Base-by-base conservation (phyloP, 2,329 filamentous ascomycete species). In the Pseudogymnoascus verrucosus region DNA sequence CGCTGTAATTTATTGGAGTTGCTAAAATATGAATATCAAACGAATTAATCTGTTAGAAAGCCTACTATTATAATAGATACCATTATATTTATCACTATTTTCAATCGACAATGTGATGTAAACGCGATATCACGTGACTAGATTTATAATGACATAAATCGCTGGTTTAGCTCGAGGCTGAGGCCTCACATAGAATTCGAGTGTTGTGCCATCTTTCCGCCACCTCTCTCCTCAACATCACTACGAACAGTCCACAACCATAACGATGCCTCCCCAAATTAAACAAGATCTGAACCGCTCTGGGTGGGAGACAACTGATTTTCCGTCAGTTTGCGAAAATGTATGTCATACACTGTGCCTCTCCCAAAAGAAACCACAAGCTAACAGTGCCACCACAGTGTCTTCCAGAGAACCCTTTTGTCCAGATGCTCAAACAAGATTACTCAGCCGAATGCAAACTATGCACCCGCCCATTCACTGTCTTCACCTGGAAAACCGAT, bases 381-480 rank as follows among this genome's bases (percentile, higher is more conserved):
- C 28, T 66, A 36, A 39, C 19, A 21, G 59, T 1, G 14, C 7
- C 19, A 61, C 34, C 59, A 40, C 39, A 99, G 77, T 99, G 95
- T 75, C 84, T 99, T 1, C 93, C 93, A 14, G 93, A 96, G 66
- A 98, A 98, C 71, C 93, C 93, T 1, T 99, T 96, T 73, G 95
- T 99, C 47, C 95, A 98, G 77, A 98, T 99, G 93, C 82, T 99
- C 65, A 99, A 99, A 78, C 92, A 98, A 74, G 93, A 99, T 76
- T 88, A 96, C 72, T 95, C 92, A 71, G 90, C 89, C 64, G 89
- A 76, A 67, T 84, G 82, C 76, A 84, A 85, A 73, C 82, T 86
- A 69, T 99, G 95, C 77, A 98, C 93, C 5, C 86, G 95, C 66
- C 95, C 95, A 0, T 99, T 97, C 73, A 98, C 95, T 26, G 84